Evolutionary conservation across 2,329 filamentous ascomycete genomes (phyloP).

Genomic region (Scedosporium dehoogii): DNA sequence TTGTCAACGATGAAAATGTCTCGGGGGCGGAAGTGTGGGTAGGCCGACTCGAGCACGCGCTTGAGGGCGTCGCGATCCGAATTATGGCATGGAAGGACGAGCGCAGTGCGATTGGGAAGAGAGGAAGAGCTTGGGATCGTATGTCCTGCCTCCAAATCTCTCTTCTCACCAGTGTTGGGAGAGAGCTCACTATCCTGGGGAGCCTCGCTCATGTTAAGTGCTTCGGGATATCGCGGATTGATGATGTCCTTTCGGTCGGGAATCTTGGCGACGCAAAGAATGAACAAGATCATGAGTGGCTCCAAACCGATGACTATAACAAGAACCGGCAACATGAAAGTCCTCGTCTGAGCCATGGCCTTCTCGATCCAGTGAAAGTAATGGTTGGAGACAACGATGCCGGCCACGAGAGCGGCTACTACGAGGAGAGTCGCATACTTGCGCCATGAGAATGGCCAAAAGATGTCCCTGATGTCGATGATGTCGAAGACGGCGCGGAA

Average conservation of each 20-base stretch:
- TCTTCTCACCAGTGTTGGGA: neutral
- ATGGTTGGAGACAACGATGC: neutral
- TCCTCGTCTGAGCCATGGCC: neutral
- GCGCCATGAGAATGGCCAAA: conserved; percentile 1
- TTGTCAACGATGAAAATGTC: conserved; percentile 3
- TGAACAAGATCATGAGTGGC: neutral
- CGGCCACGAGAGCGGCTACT: neutral
- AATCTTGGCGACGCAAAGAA: neutral
- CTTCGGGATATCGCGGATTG: neutral
- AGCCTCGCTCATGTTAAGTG: neutral
- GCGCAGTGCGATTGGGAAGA: neutral
- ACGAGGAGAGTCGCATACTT: neutral
- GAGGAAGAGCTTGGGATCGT: neutral
- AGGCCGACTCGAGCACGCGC: neutral
- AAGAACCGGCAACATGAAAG: conserved; percentile 1
- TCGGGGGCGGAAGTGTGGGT: neutral
- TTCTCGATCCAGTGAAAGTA: conserved; percentile 1
- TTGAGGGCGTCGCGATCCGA: neutral
- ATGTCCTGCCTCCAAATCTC: neutral
- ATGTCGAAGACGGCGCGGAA: neutral
- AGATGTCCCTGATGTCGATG: neutral
- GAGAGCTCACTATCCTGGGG: neutral
- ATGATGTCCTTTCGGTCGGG: neutral
- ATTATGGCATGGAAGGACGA: conserved; percentile 1
- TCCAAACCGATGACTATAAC: conserved; percentile 2